These are phyloP conservation scores for Yarrowia sp. DNA, from an alignment of 805 yeast species.

Conservation along the genomic window DNA sequence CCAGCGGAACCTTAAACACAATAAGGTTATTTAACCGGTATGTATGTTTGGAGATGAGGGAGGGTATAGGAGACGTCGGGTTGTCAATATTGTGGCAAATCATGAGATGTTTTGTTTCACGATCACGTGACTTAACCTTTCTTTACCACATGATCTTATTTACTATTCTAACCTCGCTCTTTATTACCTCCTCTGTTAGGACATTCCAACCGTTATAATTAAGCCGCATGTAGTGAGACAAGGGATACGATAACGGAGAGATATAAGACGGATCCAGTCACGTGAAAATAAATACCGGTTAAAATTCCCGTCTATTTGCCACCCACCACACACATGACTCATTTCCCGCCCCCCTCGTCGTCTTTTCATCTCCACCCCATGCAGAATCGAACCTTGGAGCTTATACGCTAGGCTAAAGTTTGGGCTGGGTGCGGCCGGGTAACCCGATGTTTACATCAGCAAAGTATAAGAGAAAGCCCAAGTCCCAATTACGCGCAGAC, in stretches of 20 bases:
- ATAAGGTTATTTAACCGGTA: constrained; percentile 8
- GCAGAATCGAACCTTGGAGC: constrained; percentile 18
- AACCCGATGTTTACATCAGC: constrained; percentile 34
- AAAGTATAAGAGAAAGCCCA: constrained; percentile 30
- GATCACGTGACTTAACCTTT: no score
- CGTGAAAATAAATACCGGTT: no score
- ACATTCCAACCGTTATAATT: constrained; percentile 3
- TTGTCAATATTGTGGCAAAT: background rate
- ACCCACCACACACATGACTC: no score
- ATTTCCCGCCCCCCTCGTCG: no score
- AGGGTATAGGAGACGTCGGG: background rate
- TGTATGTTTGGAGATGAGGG: background rate
- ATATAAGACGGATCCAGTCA: no score
- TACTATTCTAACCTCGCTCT: no score
- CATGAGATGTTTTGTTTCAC: background rate
- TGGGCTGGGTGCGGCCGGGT: constrained; percentile 35
- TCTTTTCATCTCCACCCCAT: background rate
- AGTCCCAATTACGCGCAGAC: constrained; percentile 38
- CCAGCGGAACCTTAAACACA: background rate
- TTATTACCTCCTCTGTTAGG: no score
- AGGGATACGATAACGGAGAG: no score
- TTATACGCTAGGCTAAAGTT: constrained; percentile 11
- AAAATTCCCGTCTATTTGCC: no score
- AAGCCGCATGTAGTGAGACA: background rate
- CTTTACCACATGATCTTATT: background rate